Percentiles rank a stretch among this genome's conserved stretches.
Conservation (phyloP, 2,329 filamentous ascomycete species). For the Cercospora sp. region DNA sequence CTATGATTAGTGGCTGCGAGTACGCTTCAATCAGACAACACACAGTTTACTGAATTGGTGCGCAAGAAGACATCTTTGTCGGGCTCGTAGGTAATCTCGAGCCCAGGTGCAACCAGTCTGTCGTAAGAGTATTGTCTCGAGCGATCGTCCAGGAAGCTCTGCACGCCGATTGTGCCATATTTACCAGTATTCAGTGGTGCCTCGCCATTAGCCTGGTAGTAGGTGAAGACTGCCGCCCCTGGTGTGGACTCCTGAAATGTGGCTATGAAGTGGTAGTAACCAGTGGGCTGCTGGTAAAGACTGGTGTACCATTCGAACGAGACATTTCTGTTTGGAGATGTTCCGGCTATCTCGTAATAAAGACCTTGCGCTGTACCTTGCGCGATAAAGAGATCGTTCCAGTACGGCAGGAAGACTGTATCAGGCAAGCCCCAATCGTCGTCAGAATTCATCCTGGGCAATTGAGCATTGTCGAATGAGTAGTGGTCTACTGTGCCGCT, state of each 20-base stretch:
- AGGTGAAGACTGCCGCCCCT: constrained; percentile 5
- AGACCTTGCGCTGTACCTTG: constrained; percentile 25
- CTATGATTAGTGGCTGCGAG: not conserved
- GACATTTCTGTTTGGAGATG: constrained; percentile 9
- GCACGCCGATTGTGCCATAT: constrained; percentile 9
- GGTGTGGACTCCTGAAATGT: constrained; percentile 7
- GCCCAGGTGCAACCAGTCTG: not conserved
- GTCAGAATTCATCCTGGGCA: constrained; percentile 9
- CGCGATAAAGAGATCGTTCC: constrained; percentile 28
- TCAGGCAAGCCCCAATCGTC: constrained; percentile 12
- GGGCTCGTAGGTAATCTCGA: constrained; percentile 12
- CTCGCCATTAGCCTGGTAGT: constrained; percentile 12
- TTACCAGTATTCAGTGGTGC: constrained; percentile 2
- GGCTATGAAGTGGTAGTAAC: constrained; percentile 14
- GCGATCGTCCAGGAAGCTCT: constrained; percentile 7
- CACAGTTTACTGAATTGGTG: constrained; percentile 12
- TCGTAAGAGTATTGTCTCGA: constrained; percentile 9
- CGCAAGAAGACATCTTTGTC: constrained; percentile 3
- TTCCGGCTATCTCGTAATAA: constrained; percentile 24
- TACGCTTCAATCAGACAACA: not conserved
- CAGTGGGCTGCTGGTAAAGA: constrained; percentile 15
- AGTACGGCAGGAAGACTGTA: constrained; percentile 23
- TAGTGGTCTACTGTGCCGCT: constrained; percentile 7
- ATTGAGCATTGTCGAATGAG: constrained; percentile 9
- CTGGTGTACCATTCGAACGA: constrained; percentile 26